phyloP scores from a whole-genome alignment of 495 filamentous ascomycete genomes.

The Corynascus novoguineensis region DNA sequence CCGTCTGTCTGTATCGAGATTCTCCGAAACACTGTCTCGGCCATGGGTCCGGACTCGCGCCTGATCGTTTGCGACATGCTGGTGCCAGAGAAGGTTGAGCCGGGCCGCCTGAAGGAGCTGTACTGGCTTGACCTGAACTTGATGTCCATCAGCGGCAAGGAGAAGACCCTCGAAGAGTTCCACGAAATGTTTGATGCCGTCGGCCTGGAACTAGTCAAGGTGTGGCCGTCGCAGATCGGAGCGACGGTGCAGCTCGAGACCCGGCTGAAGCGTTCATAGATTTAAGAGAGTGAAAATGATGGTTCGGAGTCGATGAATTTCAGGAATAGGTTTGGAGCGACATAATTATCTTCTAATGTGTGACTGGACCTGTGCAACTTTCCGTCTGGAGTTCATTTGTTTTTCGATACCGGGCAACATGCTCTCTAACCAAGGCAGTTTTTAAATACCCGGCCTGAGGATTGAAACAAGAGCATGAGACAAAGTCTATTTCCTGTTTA shows the following conservation, averaged over 20 bases:
- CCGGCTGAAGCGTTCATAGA: constrained; percentile 15
- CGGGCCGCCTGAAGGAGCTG: constrained; percentile 14
- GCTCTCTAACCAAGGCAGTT: too few relatives aligned
- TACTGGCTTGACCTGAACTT: constrained; percentile 28
- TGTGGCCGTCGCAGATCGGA: constrained; percentile 19
- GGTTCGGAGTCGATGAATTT: not conserved
- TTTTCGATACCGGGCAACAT: too few relatives aligned
- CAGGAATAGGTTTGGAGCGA: not conserved
- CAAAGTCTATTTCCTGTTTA: too few relatives aligned
- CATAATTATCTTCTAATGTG: too few relatives aligned
- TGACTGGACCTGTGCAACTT: too few relatives aligned
- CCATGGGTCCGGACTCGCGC: constrained; percentile 31
- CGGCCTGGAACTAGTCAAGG: constrained; percentile 29
- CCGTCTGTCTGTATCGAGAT: constrained; percentile 38
- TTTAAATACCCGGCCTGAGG: too few relatives aligned
- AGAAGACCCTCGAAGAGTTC: constrained; percentile 29
- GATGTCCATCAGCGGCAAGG: constrained; percentile 31
- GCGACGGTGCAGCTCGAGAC: constrained; percentile 20
- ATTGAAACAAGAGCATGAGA: too few relatives aligned
- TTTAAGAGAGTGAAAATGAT: not conserved
- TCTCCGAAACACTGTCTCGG: constrained; percentile 36
- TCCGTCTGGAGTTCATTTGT: too few relatives aligned
- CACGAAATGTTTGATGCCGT: constrained; percentile 24
- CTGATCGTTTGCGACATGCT: constrained; percentile 30
- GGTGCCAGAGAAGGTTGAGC: constrained; percentile 23